Evolutionary conservation across 768 basidiomycete species (phyloP).

Genomic region (Lactifluus rugatus): DNA sequence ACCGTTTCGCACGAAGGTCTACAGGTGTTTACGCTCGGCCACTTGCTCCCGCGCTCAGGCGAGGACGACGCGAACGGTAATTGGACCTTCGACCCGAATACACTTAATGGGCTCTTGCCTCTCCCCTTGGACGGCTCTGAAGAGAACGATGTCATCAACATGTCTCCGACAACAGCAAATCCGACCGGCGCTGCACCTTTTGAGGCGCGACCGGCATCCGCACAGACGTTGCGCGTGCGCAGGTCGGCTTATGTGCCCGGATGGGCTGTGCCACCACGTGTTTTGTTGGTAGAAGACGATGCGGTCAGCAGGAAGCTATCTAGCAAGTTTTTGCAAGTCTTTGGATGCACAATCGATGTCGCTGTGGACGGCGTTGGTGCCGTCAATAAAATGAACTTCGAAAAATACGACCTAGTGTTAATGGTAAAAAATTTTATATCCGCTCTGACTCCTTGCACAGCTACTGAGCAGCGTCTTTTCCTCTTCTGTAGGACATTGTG

Average conservation of each 20-base stretch:
- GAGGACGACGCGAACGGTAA: conserved; percentile 45
- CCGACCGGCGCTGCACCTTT: conserved; percentile 12
- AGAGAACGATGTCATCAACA: neutral
- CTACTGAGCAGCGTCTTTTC: neutral
- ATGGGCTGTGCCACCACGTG: conserved; percentile 86
- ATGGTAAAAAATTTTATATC: conserved; percentile 53
- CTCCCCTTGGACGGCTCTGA: conserved; percentile 3
- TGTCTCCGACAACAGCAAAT: conserved; percentile 1
- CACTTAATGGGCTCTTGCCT: conserved; percentile 23
- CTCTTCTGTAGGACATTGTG: conserved; percentile 67
- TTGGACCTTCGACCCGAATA: conserved; percentile 46
- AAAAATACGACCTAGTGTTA: conserved; percentile 90
- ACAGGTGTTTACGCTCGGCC: conserved; percentile 74
- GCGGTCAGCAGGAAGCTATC: conserved; percentile 80
- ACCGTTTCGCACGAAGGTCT: conserved; percentile 47
- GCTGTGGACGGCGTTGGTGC: conserved; percentile 90
- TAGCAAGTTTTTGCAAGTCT: conserved; percentile 90
- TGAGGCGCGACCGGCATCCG: conserved; percentile 18
- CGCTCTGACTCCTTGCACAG: neutral
- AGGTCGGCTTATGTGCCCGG: conserved; percentile 77
- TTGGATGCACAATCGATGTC: conserved; percentile 90
- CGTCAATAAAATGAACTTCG: conserved; percentile 92
- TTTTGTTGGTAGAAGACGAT: conserved; percentile 93
- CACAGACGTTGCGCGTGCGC: conserved; percentile 54
- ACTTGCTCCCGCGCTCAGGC: conserved; percentile 51